Conservation (phyloP, 2,329 filamentous ascomycete genomes). For the Knoxdaviesia capensis region DNA sequence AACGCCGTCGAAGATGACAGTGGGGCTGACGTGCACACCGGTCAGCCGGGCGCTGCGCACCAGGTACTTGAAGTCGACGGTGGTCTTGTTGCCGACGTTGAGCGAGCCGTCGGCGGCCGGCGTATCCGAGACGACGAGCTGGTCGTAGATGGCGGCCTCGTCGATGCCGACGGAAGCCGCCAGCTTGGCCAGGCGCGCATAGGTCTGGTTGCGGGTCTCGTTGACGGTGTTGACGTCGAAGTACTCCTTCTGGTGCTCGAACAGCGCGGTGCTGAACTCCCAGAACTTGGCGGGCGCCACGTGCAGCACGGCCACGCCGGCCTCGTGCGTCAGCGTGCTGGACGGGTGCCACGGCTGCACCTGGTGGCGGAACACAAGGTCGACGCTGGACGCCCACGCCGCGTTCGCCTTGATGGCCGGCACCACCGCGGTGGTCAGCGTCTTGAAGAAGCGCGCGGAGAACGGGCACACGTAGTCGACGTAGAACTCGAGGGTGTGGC, state of each 20-base stretch:
- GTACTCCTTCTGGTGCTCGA: slow-evolving; percentile 48
- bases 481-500: slow-evolving; percentile 44
- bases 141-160: slow-evolving; percentile 44
- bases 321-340: slow-evolving; percentile 64
- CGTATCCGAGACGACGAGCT: slow-evolving; percentile 51
- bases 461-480: slow-evolving; percentile 83
- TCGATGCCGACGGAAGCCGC: slow-evolving; percentile 48
- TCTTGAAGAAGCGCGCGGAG: slow-evolving; percentile 52
- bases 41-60: slow-evolving; percentile 63
- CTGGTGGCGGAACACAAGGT: slow-evolving; percentile 75
- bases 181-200: slow-evolving; percentile 58
- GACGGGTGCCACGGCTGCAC: slow-evolving; percentile 89
- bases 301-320: slow-evolving; percentile 59
- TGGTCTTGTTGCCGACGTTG: slow-evolving; percentile 68
- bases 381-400: slow-evolving; percentile 31
- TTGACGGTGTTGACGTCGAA: slow-evolving; percentile 74
- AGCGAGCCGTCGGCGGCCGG: slow-evolving; percentile 43
- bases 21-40: slow-evolving; percentile 80
- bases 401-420: slow-evolving; percentile 44
- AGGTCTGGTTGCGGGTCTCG: slow-evolving; percentile 71
- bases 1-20: slow-evolving; percentile 72
- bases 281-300: slow-evolving; percentile 57
- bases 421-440: slow-evolving; percentile 44
- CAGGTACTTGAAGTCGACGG: slow-evolving; percentile 65
- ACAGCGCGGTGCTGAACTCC: slow-evolving; percentile 51